A percentile compares a stretch with the other conserved stretches of the same genome.
phyloP scores from a whole-genome alignment of 1,284 basidiomycete species.

The Tylopilus orsonianus region DNA sequence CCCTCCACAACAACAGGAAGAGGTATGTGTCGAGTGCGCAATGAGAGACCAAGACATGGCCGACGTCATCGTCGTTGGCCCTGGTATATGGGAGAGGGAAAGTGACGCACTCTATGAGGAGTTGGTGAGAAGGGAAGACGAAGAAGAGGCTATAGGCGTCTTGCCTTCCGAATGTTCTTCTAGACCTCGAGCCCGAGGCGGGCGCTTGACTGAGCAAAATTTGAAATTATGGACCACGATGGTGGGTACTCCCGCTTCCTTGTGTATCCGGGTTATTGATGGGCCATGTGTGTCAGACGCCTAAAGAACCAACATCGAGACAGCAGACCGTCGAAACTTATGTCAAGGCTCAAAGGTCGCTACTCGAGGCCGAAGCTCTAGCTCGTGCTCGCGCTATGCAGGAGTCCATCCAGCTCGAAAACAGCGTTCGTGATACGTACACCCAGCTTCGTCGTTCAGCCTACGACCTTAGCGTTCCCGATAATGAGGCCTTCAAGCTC shows the following conservation, averaged over 20 bases:
- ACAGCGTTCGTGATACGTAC: constrained; percentile 73
- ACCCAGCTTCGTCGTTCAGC: constrained; percentile 73
- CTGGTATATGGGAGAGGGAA: constrained; percentile 88
- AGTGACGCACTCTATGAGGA: constrained; percentile 86
- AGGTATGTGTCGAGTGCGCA: constrained; percentile 95
- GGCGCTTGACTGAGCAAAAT: constrained; percentile 73
- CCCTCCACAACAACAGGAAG: too few relatives aligned
- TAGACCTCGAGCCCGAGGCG: constrained; percentile 64
- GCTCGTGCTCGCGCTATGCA: constrained; percentile 74
- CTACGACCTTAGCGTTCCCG: constrained; percentile 58
- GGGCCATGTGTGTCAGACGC: constrained; percentile 53
- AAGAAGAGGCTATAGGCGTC: constrained; percentile 57
- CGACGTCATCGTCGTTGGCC: constrained; percentile 86
- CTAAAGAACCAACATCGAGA: constrained; percentile 74
- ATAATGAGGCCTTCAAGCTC: constrained; percentile 63
- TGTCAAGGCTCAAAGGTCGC: constrained; percentile 65
- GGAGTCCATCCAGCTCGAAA: constrained; percentile 73
- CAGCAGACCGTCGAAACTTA: constrained; percentile 71
- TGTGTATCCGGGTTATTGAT: constrained; percentile 7
- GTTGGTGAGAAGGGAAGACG: constrained; percentile 70
- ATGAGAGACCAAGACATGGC: constrained; percentile 99
- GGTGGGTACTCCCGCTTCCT: constrained; percentile 46
- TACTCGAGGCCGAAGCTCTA: constrained; percentile 73
- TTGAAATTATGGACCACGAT: constrained; percentile 86
- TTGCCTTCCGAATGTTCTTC: constrained; percentile 46